These are phyloP conservation scores for Triangularia setosa DNA, from an alignment of 2,329 filamentous ascomycete species.

Conservation along the genomic window DNA sequence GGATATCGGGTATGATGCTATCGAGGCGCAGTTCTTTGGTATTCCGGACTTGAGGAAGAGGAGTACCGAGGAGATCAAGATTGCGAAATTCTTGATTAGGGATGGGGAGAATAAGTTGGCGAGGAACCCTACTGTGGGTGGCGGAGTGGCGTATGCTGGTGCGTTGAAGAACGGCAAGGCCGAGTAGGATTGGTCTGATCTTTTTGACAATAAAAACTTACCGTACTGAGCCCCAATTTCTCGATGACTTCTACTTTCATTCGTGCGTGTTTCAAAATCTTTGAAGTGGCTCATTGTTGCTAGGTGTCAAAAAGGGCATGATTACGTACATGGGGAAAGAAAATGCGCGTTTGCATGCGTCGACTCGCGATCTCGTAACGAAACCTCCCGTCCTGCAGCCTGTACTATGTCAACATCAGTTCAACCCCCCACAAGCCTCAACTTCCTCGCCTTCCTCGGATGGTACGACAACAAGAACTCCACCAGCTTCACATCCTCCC, in stretches of 20 bases:
- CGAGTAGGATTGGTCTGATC: too few species aligned
- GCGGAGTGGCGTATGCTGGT: constrained; percentile 49
- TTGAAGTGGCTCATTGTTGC: too few species aligned
- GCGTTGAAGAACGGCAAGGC: constrained; percentile 47
- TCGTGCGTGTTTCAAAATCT: too few species aligned
- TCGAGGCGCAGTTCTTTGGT: constrained; percentile 64
- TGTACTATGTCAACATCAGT: background rate
- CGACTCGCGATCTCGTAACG: too few species aligned
- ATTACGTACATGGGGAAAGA: too few species aligned
- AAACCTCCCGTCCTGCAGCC: too few species aligned
- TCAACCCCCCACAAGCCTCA: constrained; percentile 4
- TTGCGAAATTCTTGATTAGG: constrained; percentile 67
- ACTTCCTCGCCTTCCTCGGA: constrained; percentile 6
- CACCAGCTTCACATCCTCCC: constrained; percentile 7
- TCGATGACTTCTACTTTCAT: too few species aligned
- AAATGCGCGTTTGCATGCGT: too few species aligned
- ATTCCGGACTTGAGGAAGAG: constrained; percentile 53
- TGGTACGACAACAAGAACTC: constrained; percentile 15
- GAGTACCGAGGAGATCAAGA: constrained; percentile 60
- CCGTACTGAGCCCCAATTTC: too few species aligned
- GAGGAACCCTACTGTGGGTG: constrained; percentile 35
- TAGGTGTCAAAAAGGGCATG: too few species aligned
- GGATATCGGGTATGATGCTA: constrained; percentile 50
- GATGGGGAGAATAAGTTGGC: constrained; percentile 56
- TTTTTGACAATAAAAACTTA: too few species aligned